Conservation (phyloP, 108 stramenopile genomes). For the Epipyxis sp. region DNA sequence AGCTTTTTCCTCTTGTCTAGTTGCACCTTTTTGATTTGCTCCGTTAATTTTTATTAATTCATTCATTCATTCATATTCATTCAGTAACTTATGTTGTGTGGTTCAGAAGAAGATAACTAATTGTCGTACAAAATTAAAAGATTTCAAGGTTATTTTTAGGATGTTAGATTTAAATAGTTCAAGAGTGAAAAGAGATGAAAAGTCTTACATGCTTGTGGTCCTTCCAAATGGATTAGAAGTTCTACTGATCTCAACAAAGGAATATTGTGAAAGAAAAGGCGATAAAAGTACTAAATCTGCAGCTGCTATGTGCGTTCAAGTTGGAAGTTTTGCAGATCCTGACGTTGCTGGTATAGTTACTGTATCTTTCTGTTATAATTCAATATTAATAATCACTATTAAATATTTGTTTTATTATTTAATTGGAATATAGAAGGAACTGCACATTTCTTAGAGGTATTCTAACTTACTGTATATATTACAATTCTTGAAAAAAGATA, state of each 20-base stretch:
- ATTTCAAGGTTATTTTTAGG: no score
- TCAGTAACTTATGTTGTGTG: no score
- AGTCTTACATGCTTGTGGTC: slow-evolving; percentile 38
- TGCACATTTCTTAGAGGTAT: slow-evolving; percentile 4
- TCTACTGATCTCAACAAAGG: slow-evolving; percentile 39
- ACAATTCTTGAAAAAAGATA: background rate
- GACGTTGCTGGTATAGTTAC: slow-evolving; percentile 38
- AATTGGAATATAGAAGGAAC: background rate
- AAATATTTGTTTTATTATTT: background rate
- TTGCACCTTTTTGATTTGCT: no score
- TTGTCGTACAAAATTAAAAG: no score
- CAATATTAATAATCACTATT: background rate
- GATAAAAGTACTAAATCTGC: slow-evolving; percentile 60
- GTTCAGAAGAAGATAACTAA: no score
- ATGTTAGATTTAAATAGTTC: no score
- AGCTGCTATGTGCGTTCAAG: slow-evolving; percentile 84
- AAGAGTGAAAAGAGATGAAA: no score
- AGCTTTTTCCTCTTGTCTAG: no score
- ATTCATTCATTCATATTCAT: no score
- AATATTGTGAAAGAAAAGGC: no score
- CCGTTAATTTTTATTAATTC: no score
- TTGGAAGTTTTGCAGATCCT: slow-evolving; percentile 84
- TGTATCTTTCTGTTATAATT: background rate
- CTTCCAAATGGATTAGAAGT: slow-evolving; percentile 40
- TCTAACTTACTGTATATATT: background rate